These are phyloP conservation scores for Fusarium sp. DNA, from an alignment of 2,329 filamentous ascomycete species.

Conservation along the genomic window DNA sequence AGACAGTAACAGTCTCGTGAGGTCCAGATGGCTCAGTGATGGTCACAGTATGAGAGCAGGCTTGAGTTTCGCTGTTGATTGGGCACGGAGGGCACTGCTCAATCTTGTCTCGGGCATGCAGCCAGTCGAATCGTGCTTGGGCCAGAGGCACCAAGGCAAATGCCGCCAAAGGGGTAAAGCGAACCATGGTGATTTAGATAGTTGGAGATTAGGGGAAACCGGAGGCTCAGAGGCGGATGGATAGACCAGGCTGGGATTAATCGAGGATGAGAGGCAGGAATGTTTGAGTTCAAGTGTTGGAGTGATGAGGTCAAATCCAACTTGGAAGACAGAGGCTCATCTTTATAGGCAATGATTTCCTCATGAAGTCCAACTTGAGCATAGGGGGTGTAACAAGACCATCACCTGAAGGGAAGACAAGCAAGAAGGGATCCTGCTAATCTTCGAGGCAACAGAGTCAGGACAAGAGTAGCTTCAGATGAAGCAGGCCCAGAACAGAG, in stretches of 20 bases:
- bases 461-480: neutral
- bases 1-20: constrained; percentile 35
- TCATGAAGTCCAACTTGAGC: neutral
- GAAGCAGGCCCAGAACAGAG: constrained; percentile 1
- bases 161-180: constrained; percentile 40
- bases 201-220: neutral
- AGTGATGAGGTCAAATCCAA: constrained; percentile 10
- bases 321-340: neutral
- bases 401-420: constrained; percentile 12
- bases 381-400: neutral
- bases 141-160: constrained; percentile 44
- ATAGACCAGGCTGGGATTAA: neutral
- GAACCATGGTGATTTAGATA: constrained; percentile 41
- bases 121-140: constrained; percentile 43
- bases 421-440: constrained; percentile 16
- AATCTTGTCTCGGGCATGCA: constrained; percentile 32
- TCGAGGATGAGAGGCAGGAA: neutral
- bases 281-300: constrained; percentile 1
- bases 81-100: constrained; percentile 49
- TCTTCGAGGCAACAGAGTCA: constrained; percentile 1
- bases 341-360: constrained; percentile 31
- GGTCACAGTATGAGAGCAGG: constrained; percentile 42
- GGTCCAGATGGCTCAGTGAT: constrained; percentile 39
- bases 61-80: constrained; percentile 20
- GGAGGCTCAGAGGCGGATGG: neutral